Evolutionary conservation across 1,139 yeast species (phyloP), one percentile per base, ranked within the genome.

Genomic region (Diutina neorugosa): DNA sequence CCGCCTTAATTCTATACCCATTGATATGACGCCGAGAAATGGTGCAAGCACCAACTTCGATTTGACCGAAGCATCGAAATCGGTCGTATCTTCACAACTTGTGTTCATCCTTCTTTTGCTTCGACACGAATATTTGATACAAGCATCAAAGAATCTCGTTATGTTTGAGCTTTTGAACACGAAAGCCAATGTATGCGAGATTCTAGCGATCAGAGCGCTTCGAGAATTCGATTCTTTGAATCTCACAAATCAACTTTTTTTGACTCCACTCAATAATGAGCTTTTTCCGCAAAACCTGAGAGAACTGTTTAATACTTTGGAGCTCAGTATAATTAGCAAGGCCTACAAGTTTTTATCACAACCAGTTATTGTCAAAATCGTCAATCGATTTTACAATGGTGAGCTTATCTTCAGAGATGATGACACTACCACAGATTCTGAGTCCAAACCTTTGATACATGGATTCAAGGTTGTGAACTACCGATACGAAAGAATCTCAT

Each of bases 311-410:
- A 76, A 77, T 47, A 76, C 84, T 0, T 64, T 81, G 52, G 86
- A 81, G 59, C 65, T 81, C 50, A 76, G 82, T 14, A 75, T 81
- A 48, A 67, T 78, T 53, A 73, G 82, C 18, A 76, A 77, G 56
- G 77, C 84, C 2, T 81, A 81, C 58, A 69, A 69, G 57, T 77
- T 81, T 56, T 65, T 81, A 52, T 74, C 82, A 1, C 84, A 80
- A 60, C 85, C 85, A 0, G 71, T 77, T 18, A 74, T 81, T 3
- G 70, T 76, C 2, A 70, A 74, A 42, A 75, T 79, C 1, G 62
- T 81, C 53, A 76, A 77, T 52, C 71, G 77, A 53, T 74, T 81
- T 51, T 80, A 82, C 71, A 74, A 76, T 57, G 86, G 86, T 1
- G 78, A 68, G 51, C 62, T 73, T 40, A 65, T 71, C 9, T 54